Evolutionary conservation across 2,329 filamentous ascomycete species (phyloP).

Genomic region (Laburnicola sp.): DNA sequence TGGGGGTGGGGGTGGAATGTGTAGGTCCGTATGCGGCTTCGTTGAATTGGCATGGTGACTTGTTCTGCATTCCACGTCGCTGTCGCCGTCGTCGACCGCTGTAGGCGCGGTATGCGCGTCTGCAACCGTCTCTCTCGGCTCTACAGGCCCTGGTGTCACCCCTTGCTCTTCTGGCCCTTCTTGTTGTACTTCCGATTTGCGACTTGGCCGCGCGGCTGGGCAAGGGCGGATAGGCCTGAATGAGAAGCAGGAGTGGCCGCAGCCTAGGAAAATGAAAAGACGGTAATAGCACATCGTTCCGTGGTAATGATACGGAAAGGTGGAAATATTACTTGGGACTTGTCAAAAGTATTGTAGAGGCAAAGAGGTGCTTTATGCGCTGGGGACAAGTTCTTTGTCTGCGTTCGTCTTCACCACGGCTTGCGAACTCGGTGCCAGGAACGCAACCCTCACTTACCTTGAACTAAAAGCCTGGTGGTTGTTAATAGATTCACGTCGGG

Average conservation of each 20-base stretch:
- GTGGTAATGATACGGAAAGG: not conserved
- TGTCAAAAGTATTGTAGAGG: not conserved
- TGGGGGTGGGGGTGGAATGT: not conserved
- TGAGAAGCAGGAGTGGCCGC: conserved; percentile 47
- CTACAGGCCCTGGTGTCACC: not conserved
- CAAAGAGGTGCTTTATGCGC: not conserved
- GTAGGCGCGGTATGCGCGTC: not conserved
- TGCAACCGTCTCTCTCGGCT: not conserved
- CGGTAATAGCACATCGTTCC: conserved; percentile 49
- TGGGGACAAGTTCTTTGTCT: conserved; percentile 4
- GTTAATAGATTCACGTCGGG: no score
- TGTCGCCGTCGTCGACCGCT: not conserved
- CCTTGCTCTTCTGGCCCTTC: not conserved
- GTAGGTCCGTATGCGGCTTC: not conserved
- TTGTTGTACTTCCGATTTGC: not conserved
- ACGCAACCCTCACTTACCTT: not conserved
- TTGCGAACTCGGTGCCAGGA: not conserved
- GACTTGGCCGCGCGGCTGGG: conserved; percentile 19
- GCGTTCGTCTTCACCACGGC: not conserved
- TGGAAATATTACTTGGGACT: not conserved
- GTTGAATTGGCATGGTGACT: not conserved
- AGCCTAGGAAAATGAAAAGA: conserved; percentile 47
- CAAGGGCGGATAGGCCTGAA: conserved; percentile 42
- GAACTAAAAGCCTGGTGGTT: no score
- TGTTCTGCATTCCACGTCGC: not conserved